Evolutionary conservation across 2,329 filamentous ascomycete genomes (phyloP).

Genomic region (Zymoseptoria tritici): DNA sequence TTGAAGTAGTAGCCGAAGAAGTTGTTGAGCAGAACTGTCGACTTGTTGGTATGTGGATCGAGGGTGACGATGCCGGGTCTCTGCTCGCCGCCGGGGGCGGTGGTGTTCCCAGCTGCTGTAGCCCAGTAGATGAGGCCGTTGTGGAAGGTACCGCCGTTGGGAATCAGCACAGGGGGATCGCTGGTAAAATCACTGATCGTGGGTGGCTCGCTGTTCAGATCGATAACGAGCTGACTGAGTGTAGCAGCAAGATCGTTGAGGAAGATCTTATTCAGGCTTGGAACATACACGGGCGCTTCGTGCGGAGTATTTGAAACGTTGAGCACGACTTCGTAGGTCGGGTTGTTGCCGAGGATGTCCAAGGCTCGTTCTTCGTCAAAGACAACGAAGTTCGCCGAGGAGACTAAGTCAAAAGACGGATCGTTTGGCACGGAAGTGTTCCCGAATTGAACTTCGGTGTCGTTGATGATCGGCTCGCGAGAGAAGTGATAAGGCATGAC

Average conservation of each 20-base stretch:
- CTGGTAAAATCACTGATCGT: constrained; percentile 34
- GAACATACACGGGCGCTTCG: constrained; percentile 39
- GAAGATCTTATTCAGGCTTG: constrained; percentile 35
- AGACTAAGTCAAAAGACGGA: constrained; percentile 25
- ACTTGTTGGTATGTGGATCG: constrained; percentile 37
- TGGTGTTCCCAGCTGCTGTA: constrained; percentile 7
- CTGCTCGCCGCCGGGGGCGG: constrained; percentile 23
- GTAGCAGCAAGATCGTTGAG: constrained; percentile 30
- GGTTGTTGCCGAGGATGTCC: constrained; percentile 28
- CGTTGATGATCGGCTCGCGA: constrained; percentile 5
- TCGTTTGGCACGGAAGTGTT: constrained; percentile 22
- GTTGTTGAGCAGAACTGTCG: constrained; percentile 38
- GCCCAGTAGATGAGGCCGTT: constrained; percentile 35
- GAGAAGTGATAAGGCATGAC: constrained; percentile 14
- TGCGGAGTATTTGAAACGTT: constrained; percentile 26
- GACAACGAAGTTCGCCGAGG: constrained; percentile 27
- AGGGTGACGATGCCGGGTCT: constrained; percentile 37
- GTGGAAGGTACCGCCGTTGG: constrained; percentile 36
- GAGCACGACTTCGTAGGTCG: constrained; percentile 29
- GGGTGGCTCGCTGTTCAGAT: constrained; percentile 38
- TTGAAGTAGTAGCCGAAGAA: constrained; percentile 42
- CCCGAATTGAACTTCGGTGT: constrained; percentile 10
- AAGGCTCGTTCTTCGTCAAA: constrained; percentile 30
- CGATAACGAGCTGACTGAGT: constrained; percentile 31
- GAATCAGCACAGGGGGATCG: constrained; percentile 36